phyloP scores from a whole-genome alignment of 2,329 filamentous ascomycete genomes.

The Lasiodiplodia sp. region DNA sequence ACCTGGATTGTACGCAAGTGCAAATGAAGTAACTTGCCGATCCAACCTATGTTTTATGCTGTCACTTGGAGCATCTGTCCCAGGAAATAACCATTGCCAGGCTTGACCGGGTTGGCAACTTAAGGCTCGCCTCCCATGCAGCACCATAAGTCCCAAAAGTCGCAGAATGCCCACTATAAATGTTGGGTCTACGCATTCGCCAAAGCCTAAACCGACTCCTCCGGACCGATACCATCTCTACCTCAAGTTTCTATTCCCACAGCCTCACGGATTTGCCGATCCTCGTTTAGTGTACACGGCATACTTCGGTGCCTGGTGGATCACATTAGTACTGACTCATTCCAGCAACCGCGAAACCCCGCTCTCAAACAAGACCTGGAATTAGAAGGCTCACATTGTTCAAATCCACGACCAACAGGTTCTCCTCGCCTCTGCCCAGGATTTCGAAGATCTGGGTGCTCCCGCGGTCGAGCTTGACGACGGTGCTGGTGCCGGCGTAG shows the following conservation, averaged over 20 bases:
- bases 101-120: not conserved
- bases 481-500: conserved; percentile 77
- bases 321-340: not conserved
- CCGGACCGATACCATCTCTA: not conserved
- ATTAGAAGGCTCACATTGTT: conserved; percentile 43
- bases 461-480: conserved; percentile 70
- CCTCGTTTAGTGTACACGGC: conserved; percentile 28
- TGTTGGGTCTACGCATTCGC: not conserved
- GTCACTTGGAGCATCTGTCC: not conserved
- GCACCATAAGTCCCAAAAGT: not conserved
- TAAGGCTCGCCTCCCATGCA: not conserved
- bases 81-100: not conserved
- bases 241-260: no score
- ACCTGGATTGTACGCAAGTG: conserved; percentile 31
- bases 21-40: conserved; percentile 32
- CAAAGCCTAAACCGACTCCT: not conserved
- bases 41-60: conserved; percentile 39
- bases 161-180: not conserved
- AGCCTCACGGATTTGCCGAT: not conserved
- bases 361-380: no score
- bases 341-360: not conserved
- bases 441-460: conserved; percentile 74
- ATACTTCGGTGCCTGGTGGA: conserved; percentile 33
- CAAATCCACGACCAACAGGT: conserved; percentile 73
- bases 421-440: conserved; percentile 73